Evolutionary conservation across 2,329 filamentous ascomycete genomes (phyloP).

Genomic region (Xylaria polymorpha): DNA sequence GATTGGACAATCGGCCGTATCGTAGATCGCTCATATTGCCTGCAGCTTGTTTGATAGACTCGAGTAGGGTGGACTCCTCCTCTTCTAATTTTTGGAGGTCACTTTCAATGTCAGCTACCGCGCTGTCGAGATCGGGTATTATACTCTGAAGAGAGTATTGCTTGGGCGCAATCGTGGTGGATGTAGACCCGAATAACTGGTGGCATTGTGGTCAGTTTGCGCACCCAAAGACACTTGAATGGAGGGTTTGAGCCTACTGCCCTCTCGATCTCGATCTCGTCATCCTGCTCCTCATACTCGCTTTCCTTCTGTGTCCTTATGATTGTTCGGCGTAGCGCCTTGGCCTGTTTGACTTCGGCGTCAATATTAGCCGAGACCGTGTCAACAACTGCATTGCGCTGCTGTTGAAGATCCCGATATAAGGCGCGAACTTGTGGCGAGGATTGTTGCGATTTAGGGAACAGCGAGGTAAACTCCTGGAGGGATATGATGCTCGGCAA

Average conservation of each 20-base stretch:
- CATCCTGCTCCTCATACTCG: constrained; percentile 67
- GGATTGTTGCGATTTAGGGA: constrained; percentile 73
- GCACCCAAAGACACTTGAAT: background rate
- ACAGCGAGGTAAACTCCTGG: constrained; percentile 79
- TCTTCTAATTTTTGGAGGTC: constrained; percentile 74
- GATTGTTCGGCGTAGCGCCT: constrained; percentile 67
- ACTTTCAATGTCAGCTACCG: constrained; percentile 71
- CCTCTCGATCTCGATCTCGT: constrained; percentile 72
- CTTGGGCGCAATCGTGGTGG: constrained; percentile 57
- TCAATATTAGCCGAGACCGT: constrained; percentile 73
- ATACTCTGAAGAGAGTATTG: constrained; percentile 73
- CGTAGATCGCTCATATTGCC: constrained; percentile 83
- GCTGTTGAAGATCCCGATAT: constrained; percentile 82
- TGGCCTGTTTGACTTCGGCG: constrained; percentile 71
- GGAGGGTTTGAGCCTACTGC: constrained; percentile 56
- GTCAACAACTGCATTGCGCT: constrained; percentile 77
- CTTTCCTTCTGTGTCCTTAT: constrained; percentile 63
- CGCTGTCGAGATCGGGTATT: constrained; percentile 75
- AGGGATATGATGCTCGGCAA: constrained; percentile 79
- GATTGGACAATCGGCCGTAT: constrained; percentile 79
- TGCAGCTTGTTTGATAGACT: constrained; percentile 72
- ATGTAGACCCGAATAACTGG: constrained; percentile 69
- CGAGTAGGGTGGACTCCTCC: constrained; percentile 70
- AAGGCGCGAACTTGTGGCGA: constrained; percentile 76
- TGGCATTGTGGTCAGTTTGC: constrained; percentile 36